Base-by-base conservation (phyloP, 140 eudicot species). In the Stevia rebaudiana region DNA sequence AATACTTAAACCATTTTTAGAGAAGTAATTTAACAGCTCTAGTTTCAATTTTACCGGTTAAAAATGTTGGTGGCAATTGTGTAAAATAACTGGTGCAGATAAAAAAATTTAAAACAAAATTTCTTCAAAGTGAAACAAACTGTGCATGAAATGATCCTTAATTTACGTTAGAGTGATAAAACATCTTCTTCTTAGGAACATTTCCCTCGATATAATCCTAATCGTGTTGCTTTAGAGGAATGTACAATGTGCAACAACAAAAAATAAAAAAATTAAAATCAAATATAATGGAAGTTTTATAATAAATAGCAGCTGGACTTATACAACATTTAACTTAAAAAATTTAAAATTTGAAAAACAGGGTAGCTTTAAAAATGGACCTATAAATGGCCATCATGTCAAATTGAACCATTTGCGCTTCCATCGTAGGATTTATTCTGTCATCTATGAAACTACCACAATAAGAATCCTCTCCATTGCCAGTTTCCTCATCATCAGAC, bases 341-440 rank as follows among this genome's bases (percentile, higher is more conserved):
- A 28, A 28, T 2, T 28, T 54, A 4, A 54, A 28, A 1, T 28
- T 13, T 28, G 22, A 25, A 54, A 15, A 19, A 62, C 3, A 21
- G 8, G 36, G 36, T 19, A 31, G 42, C 37, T 65, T 11, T 13
- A 16, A 15, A 36, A 67, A 70, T 67, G 28, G 44, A 92, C 98
- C 96, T 85, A 85, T 92, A 92, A 47, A 92, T 47, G 63, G 95
- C 95, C 87, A 92, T 92, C 92, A 88, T 88, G 81, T 88, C 96
- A 68, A 33, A 10, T 61, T 64, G 67, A 74, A 72, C 48, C 31
- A 67, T 73, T 50, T 81, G 86, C 3, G 81, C 76, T 59, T 81
- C 68, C 78, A 64, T 49, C 8, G 98, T 83, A 39, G 87, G 78
- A 70, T 83, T 68, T 30, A 71, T 63, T 42, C 85, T 69, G 70